These are phyloP conservation scores for Wickerhamomyces bisporus DNA, from an alignment of 805 yeast species.

Conservation along the genomic window DNA sequence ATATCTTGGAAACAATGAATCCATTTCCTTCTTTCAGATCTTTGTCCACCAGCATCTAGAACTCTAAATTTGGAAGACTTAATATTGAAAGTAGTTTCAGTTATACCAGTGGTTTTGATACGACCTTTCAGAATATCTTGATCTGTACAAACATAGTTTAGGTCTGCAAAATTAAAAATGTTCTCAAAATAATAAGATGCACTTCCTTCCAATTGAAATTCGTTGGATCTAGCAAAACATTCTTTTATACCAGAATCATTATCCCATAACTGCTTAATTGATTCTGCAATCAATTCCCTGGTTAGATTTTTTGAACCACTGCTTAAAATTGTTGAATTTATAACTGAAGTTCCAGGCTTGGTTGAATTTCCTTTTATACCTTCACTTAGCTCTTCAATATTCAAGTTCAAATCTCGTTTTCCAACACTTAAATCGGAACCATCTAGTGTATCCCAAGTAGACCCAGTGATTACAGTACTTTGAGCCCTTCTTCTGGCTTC, in stretches of 20 bases:
- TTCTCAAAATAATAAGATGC: slow-evolving; percentile 78
- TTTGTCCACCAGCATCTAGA: slow-evolving; percentile 95
- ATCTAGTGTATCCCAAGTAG: slow-evolving; percentile 21
- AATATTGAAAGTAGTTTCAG: slow-evolving; percentile 75
- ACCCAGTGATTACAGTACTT: slow-evolving; percentile 50
- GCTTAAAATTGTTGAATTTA: slow-evolving; percentile 11
- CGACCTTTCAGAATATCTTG: slow-evolving; percentile 86
- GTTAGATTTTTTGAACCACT: slow-evolving; percentile 15
- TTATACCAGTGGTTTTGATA: slow-evolving; percentile 92
- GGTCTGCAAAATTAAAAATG: slow-evolving; percentile 58
- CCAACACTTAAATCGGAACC: slow-evolving; percentile 2
- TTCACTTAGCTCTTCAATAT: slow-evolving; percentile 17
- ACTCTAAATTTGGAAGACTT: slow-evolving; percentile 65
- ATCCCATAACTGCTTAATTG: slow-evolving; percentile 67
- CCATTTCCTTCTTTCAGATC: slow-evolving; percentile 91
- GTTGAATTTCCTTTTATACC: slow-evolving; percentile 15
- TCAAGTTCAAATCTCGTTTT: not conserved
- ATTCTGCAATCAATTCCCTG: slow-evolving; percentile 59
- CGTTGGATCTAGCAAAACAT: slow-evolving; percentile 57
- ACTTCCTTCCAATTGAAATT: slow-evolving; percentile 80
- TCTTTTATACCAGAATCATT: slow-evolving; percentile 60
- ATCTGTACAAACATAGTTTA: slow-evolving; percentile 65
- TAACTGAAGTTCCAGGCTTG: slow-evolving; percentile 21
- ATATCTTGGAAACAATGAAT: slow-evolving; percentile 90
- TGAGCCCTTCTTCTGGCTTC: slow-evolving; percentile 44